Base-by-base conservation (phyloP, 202 grass and related monocot genomes). In the Zizania palustris region DNA sequence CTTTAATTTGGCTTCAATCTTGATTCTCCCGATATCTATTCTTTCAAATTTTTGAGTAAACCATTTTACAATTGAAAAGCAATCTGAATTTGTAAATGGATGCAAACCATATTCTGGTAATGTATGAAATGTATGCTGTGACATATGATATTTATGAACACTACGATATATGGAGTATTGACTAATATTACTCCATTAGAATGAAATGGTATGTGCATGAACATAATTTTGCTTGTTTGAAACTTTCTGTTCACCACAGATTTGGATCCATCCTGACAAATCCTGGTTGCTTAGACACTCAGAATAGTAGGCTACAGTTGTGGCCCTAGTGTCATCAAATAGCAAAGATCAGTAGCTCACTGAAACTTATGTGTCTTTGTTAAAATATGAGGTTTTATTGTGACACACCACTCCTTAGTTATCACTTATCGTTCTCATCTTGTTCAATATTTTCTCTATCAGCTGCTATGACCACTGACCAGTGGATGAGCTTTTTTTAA, bases 151-250 rank as follows among this genome's bases (percentile, higher is more conserved):
- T 81, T n/a, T 45, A 21, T 39, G 64, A 55, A 19, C 7, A 56
- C 20, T 53, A 51, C 0, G 5, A 5, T 2, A 51, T 51, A 62
- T 15, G 36, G 33, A 34, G 12, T 10, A 19, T 36, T 55, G 38
- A 62, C n/a, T 50, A 44, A 70, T 20, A 42, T 63, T 13, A 8
- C 54, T 40, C 3, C 10, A 22, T 11, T 45, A 45, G 44, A 45
- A 50, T 69, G 8, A 43, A 67, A 48, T 62, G 72, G 8, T 55
- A 54, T 8, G 14, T 7, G 44, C 33, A 7, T 15, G 44, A 73
- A 61, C 45, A 54, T n/a, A 53, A 42, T 53, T 44, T 43, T 83
- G 67, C 18, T 73, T 48, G 55, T 44, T 78, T 87, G 28, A 73
- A 60, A 62, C 39, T 53, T 80, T 53, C 49, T 56, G 15, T 14